These are phyloP conservation scores for Fraxinus angustifolia DNA, from an alignment of 305 asterid species.

Conservation along the genomic window DNA sequence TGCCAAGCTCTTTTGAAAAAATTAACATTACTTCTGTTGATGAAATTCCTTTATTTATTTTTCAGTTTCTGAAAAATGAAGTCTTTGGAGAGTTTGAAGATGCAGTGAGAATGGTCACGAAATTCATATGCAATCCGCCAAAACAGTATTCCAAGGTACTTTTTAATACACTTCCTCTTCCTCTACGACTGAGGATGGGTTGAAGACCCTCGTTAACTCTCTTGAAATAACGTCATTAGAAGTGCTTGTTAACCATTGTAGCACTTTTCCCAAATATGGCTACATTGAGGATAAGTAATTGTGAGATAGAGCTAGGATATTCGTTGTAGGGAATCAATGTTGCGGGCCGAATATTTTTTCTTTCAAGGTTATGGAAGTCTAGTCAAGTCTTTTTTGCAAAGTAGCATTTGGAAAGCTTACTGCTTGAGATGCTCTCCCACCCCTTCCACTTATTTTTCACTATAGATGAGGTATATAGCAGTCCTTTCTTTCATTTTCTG, in stretches of 20 bases:
- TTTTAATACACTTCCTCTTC: background rate
- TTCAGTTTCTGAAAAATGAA: slow-evolving; percentile 47
- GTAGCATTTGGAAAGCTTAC: background rate
- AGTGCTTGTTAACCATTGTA: background rate
- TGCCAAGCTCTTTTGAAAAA: background rate
- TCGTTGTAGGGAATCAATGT: too few species aligned
- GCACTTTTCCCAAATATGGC: background rate
- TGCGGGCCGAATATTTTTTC: background rate
- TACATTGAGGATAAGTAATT: background rate
- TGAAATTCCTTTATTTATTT: background rate
- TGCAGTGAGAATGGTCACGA: slow-evolving; percentile 45
- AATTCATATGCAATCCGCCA: slow-evolving; percentile 59
- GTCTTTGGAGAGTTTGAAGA: slow-evolving; percentile 55
- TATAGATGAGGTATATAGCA: background rate
- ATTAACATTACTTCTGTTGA: background rate
- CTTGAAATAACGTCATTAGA: background rate
- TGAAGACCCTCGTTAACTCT: background rate
- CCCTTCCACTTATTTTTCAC: background rate
- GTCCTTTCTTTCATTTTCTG: background rate
- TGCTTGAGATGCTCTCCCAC: background rate
- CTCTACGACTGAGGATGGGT: background rate
- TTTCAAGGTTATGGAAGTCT: background rate
- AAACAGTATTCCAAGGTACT: slow-evolving; percentile 63
- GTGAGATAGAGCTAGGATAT: background rate
- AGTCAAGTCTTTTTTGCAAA: background rate